Base-by-base conservation (phyloP, 2,329 filamentous ascomycete species). In the Myriosclerotinia scirpicola region DNA sequence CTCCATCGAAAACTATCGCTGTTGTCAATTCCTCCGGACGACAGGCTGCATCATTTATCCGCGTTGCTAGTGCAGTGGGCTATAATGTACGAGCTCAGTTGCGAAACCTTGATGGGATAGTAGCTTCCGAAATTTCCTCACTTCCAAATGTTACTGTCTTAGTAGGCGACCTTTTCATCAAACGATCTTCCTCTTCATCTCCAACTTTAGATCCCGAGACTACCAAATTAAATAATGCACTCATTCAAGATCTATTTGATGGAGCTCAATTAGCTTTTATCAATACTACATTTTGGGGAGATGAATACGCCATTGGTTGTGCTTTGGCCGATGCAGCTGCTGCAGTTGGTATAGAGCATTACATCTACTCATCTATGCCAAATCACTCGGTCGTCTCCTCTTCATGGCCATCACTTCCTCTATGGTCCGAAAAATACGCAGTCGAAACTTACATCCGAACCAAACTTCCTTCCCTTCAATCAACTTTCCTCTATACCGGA, bases 281-380 rank as follows among this genome's bases (percentile, higher is more conserved):
- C 81, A 99, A 99, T 81, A 99, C 95, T 53, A 96, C 93, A 6
- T 96, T 96, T 75, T 97, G 96, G 81, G 95, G 94, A 62, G 93
- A 98, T 79, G 95, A 99, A 81, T 85, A 95, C 67, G 87, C 89
- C 50, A 96, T 97, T 72, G 95, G 95, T 70, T 89, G 90, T 77
- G 90, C 91, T 2, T 84, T 97, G 68, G 95, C 93, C 68, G 91
- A 97, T 75, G 93, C 92, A 17, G 94, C 94, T 64, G 94, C 95
- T 78, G 88, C 85, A 73, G 90, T 90, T 50, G 88, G 91, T 60
- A 87, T 98, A 56, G 87, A 93, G 74, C 95, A 98, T 79, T 97
- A 93, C 78, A 86, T 99, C 76, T 99, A 97, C 80, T 96, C 92
- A 72, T 96, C 92, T 75, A 97, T 98, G 93, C 94, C 95, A 5